Conservation (phyloP, 208 protist genomes). For the Herpetomonas samuelpessoai region DNA sequence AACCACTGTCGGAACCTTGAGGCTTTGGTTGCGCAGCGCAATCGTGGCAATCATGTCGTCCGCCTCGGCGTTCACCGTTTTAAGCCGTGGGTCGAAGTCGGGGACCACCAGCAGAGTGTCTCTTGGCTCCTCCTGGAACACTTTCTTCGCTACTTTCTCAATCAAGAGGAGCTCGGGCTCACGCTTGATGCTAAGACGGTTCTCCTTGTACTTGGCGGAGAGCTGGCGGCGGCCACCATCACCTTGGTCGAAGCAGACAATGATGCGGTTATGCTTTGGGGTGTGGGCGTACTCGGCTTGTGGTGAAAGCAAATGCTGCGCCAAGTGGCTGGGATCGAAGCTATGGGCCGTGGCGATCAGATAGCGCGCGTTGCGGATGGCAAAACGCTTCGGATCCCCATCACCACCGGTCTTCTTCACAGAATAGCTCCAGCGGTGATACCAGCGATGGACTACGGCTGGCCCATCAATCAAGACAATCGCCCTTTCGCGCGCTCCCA, state of each 20-base stretch:
- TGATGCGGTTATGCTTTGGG: slow-evolving; percentile 83
- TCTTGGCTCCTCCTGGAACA: slow-evolving; percentile 73
- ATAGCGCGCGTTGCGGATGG: slow-evolving; percentile 79
- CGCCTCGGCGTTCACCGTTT: slow-evolving; percentile 79
- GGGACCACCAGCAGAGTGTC: slow-evolving; percentile 68
- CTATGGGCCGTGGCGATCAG: slow-evolving; percentile 78
- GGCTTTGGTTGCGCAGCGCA: slow-evolving; percentile 63
- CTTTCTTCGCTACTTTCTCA: slow-evolving; percentile 75
- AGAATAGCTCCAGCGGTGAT: slow-evolving; percentile 77
- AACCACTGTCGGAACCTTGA: slow-evolving; percentile 76
- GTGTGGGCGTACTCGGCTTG: slow-evolving; percentile 85
- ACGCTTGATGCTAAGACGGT: slow-evolving; percentile 34
- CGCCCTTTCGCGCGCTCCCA: slow-evolving; percentile 58
- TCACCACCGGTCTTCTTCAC: slow-evolving; percentile 6
- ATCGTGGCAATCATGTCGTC: slow-evolving; percentile 91
- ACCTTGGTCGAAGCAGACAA: slow-evolving; percentile 89
- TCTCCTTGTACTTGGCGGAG: slow-evolving; percentile 81
- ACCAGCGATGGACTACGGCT: slow-evolving; percentile 87
- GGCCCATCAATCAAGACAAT: slow-evolving; percentile 86
- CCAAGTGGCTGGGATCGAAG: slow-evolving; percentile 83
- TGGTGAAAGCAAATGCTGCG: slow-evolving; percentile 82
- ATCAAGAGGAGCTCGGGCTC: slow-evolving; percentile 63
- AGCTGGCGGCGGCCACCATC: slow-evolving; percentile 80
- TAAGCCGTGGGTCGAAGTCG: slow-evolving; percentile 64
- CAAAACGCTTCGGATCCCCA: slow-evolving; percentile 74